These are phyloP conservation scores for Coemansia pectinata DNA, from an alignment of 192 early-diverging fungal genomes.

Conservation along the genomic window DNA sequence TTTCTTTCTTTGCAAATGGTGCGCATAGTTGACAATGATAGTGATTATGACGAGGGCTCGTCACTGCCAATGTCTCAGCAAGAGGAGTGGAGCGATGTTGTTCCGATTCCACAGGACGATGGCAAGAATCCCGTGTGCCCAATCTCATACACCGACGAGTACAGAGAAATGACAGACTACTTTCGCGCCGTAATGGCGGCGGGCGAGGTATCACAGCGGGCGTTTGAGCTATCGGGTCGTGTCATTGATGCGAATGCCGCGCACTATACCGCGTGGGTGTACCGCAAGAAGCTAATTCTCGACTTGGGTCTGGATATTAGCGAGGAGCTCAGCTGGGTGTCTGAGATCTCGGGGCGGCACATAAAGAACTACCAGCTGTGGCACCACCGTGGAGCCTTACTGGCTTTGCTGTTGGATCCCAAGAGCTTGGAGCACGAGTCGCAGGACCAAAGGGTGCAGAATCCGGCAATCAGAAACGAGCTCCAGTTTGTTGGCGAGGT, in stretches of 20 bases:
- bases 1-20: conserved; percentile 4
- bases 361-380: conserved; percentile 97
- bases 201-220: conserved; percentile 79
- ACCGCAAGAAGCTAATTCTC: conserved; percentile 79
- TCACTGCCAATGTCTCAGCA: conserved; percentile 31
- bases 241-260: conserved; percentile 86
- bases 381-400: conserved; percentile 58
- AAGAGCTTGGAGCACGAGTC: conserved; percentile 7
- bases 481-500: conserved; percentile 68
- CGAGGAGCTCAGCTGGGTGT: conserved; percentile 77
- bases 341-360: conserved; percentile 66
- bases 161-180: conserved; percentile 71
- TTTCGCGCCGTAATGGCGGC: conserved; percentile 74
- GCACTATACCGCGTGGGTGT: conserved; percentile 96
- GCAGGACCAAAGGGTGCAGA: conserved; percentile 34
- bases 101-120: conserved; percentile 47
- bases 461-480: conserved; percentile 63
- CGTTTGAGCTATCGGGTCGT: conserved; percentile 74
- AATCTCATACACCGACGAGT: conserved; percentile 52
- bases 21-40: not conserved
- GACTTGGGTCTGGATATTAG: conserved; percentile 65
- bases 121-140: conserved; percentile 33
- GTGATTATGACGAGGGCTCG: not conserved
- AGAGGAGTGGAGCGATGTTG: conserved; percentile 42
- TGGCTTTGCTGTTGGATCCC: conserved; percentile 29